Evolutionary conservation across 768 basidiomycete genomes (phyloP).

Genomic region (Coprinopsis marcescibilis): DNA sequence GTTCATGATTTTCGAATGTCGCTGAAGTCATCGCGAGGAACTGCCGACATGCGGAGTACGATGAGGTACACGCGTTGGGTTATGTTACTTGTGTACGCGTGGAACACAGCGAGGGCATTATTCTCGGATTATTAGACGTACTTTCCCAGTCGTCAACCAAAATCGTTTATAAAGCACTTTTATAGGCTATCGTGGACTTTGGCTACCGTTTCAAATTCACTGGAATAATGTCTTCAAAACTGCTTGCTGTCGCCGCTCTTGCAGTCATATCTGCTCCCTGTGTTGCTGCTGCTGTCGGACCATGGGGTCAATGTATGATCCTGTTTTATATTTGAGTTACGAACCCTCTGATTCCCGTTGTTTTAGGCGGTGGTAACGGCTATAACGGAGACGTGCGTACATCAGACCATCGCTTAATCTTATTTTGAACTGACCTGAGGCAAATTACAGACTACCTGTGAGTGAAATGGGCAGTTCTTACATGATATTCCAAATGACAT

Average conservation of each 20-base stretch:
- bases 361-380: constrained; percentile 23
- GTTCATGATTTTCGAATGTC: no score
- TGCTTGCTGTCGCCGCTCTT: constrained; percentile 8
- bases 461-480: not conserved
- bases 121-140: no score
- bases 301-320: constrained; percentile 29
- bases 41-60: no score
- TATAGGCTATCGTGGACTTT: no score
- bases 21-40: no score
- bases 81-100: no score
- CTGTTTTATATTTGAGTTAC: not conserved
- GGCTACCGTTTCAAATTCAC: no score
- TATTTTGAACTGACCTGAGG: not conserved
- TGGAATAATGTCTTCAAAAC: constrained; percentile 4
- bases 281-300: constrained; percentile 15
- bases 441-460: not conserved
- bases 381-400: constrained; percentile 22
- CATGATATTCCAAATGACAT: not conserved
- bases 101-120: no score
- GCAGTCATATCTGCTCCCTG: not conserved
- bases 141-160: no score
- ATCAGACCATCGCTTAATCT: not conserved
- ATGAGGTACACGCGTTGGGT: no score
- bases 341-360: not conserved
- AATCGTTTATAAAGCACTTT: no score